phyloP scores from a whole-genome alignment of 768 basidiomycete genomes.

The Lentinula sp. region DNA sequence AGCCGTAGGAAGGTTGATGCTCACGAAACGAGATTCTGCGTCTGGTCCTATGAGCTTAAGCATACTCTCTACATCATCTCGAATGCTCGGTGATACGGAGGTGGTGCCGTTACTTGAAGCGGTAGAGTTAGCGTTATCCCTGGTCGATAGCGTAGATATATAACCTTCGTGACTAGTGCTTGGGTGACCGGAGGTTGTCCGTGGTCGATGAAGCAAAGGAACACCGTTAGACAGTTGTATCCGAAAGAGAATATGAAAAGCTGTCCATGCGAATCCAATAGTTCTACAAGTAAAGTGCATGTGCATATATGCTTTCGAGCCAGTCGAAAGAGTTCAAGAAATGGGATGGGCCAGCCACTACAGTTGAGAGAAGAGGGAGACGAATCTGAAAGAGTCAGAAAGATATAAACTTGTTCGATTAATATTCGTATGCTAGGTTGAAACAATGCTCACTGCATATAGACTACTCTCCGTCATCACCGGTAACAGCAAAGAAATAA shows the following conservation, averaged over 20 bases:
- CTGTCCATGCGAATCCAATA: neutral
- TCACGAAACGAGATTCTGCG: neutral
- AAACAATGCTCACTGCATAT: neutral
- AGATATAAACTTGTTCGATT: neutral
- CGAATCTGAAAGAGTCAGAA: neutral
- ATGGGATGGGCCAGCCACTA: neutral
- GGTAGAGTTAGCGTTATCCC: neutral
- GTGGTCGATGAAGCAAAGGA: neutral
- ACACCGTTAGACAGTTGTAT: neutral
- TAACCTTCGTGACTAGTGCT: neutral
- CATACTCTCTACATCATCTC: neutral
- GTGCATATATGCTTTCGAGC: neutral
- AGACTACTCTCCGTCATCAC: neutral
- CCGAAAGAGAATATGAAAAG: neutral
- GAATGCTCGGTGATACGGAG: conserved; percentile 5
- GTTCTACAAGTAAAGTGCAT: neutral
- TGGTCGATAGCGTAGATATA: neutral
- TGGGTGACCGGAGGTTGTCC: neutral
- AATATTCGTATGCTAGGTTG: neutral
- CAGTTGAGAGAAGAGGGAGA: neutral
- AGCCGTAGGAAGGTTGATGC: neutral
- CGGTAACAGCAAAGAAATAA: neutral
- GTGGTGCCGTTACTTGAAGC: neutral
- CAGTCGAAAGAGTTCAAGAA: neutral
- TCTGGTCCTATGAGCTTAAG: neutral